Percentiles rank a stretch among this genome's conserved stretches.
phyloP scores from a whole-genome alignment of 352 stramenopile species.

The Phytophthora colocasiae region DNA sequence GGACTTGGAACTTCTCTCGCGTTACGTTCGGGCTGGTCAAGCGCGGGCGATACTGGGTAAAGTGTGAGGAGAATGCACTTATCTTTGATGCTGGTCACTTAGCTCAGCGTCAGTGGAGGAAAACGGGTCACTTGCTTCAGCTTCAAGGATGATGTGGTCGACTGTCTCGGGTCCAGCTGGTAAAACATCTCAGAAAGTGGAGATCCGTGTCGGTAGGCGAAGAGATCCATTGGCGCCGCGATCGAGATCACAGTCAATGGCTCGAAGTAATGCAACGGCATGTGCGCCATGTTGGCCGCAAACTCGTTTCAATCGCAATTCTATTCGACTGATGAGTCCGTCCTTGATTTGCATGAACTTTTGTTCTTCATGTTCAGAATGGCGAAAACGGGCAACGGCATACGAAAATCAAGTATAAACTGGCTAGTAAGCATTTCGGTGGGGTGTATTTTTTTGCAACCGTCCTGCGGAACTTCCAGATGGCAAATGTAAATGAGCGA shows the following conservation, averaged over 20 bases:
- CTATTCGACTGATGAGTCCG: background rate
- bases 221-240: background rate
- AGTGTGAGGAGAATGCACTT: constrained; percentile 12
- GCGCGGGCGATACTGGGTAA: constrained; percentile 23
- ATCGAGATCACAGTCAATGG: constrained; percentile 6
- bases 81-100: constrained; percentile 31
- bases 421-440: constrained; percentile 21
- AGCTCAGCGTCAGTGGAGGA: background rate
- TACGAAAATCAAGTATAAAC: constrained; percentile 17
- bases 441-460: constrained; percentile 3
- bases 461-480: background rate
- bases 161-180: constrained; percentile 14
- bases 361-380: background rate
- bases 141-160: constrained; percentile 18
- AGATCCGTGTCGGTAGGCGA: background rate
- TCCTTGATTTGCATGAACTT: background rate
- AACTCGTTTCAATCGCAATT: background rate
- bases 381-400: background rate
- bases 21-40: background rate
- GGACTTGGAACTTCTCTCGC: constrained; percentile 3
- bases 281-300: constrained; percentile 17
- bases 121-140: constrained; percentile 24
- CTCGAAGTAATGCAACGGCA: background rate
- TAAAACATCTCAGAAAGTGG: constrained; percentile 7
- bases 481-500: constrained; percentile 10